These are phyloP conservation scores for Sporobolomyces roseus DNA, from an alignment of 768 basidiomycete species.

Conservation along the genomic window DNA sequence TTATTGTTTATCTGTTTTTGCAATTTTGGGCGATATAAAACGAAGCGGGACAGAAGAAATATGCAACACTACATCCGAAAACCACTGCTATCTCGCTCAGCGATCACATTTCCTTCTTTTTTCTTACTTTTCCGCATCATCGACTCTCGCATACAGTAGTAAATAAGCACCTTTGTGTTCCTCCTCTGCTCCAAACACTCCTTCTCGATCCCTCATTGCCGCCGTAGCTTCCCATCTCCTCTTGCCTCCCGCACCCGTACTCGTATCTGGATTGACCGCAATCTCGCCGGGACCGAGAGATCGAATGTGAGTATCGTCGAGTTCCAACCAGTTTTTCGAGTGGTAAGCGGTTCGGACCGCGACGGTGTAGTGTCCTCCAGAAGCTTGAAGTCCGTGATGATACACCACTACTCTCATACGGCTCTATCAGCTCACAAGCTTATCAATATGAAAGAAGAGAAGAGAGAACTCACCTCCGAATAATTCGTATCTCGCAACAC, in stretches of 20 bases:
- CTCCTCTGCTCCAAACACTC: constrained; percentile 10
- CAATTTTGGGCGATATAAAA: no score
- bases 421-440: neutral
- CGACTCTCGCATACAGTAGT: constrained; percentile 28
- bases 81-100: no score
- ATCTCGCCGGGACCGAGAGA: constrained; percentile 48
- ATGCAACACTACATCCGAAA: no score
- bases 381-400: constrained; percentile 85
- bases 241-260: neutral
- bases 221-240: constrained; percentile 13
- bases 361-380: constrained; percentile 92
- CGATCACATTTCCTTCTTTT: no score
- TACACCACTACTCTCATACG: constrained; percentile 62
- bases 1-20: no score
- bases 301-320: constrained; percentile 85
- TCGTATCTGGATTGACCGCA: constrained; percentile 9
- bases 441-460: neutral
- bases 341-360: constrained; percentile 66
- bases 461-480: constrained; percentile 49
- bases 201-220: constrained; percentile 17
- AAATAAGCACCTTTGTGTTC: constrained; percentile 32
- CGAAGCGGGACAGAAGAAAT: no score
- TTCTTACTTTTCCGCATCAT: no score
- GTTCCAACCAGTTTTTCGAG: constrained; percentile 70
- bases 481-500: constrained; percentile 53